Conservation (phyloP, 768 basidiomycete species). For the Melanogaster broomeanus region DNA sequence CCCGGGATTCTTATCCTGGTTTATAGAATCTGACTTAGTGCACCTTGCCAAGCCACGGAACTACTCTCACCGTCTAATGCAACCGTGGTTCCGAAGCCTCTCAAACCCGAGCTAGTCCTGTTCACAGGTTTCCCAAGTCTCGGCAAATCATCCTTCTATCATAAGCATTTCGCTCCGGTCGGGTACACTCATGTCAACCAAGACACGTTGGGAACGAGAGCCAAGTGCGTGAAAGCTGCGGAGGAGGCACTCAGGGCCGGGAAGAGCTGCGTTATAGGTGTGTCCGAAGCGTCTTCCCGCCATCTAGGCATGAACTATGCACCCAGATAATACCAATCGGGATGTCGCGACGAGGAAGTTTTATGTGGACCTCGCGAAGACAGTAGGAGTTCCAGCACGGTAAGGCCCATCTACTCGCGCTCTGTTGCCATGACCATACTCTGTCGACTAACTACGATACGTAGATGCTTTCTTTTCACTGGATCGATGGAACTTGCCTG, state of each 20-base stretch:
- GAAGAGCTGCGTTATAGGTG: conserved; percentile 78
- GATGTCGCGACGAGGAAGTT: conserved; percentile 63
- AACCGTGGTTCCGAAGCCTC: conserved; percentile 10
- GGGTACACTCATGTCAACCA: conserved; percentile 88
- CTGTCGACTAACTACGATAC: not conserved
- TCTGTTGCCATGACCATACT: not conserved
- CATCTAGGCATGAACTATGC: not conserved
- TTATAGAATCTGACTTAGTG: not conserved
- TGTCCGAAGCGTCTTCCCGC: conserved; percentile 17
- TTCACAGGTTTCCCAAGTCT: conserved; percentile 63
- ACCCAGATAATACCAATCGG: conserved; percentile 89
- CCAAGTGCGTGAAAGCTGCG: conserved; percentile 71
- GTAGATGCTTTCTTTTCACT: conserved; percentile 74
- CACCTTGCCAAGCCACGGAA: conserved; percentile 40
- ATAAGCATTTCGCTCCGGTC: conserved; percentile 59
- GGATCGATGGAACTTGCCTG: conserved; percentile 80
- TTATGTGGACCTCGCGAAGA: conserved; percentile 71
- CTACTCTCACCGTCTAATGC: conserved; percentile 16
- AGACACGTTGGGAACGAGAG: conserved; percentile 72
- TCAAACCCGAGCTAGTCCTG: conserved; percentile 50
- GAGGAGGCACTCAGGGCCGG: conserved; percentile 53
- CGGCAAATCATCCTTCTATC: conserved; percentile 86
- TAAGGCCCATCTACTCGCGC: conserved; percentile 24
- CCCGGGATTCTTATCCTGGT: not conserved
- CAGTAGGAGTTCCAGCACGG: conserved; percentile 57